Evolutionary conservation across 2,329 filamentous ascomycete species (phyloP), one percentile per base, ranked within the genome.

Genomic region (Daldinia sp.): DNA sequence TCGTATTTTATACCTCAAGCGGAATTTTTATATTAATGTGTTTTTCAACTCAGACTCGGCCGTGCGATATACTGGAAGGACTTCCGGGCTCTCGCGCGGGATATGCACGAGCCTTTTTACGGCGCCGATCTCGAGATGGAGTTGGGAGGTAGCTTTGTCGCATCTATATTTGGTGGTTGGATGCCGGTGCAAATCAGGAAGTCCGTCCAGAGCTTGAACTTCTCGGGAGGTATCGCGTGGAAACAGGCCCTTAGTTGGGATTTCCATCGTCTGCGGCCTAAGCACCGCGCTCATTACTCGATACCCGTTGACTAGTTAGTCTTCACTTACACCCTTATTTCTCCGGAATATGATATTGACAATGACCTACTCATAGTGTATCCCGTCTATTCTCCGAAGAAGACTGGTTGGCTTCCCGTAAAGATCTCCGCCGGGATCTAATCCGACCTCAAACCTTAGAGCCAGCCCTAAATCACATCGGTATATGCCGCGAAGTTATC

Each of bases 71-170:
- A 76, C 68, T 77, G 76, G 75, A 70, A 69, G 50, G 71, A 76
- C 45, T 64, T 68, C 8, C 71, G 73, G 2, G 69, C 73, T 5
- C 63, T 73, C 3, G 72, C 70, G 13, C 58, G 58, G 23, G 63
- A 67, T 19, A 51, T 75, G 37, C 68, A 68, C 1, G 75, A 77
- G 63, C 75, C 75, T 1, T 77, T 72, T 64, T 77, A 76, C 56
- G 75, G 75, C 6, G 71, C 64, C 2, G 75, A 77, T 39, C 66
- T 77, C 6, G 74, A 77, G 54, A 77, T 77, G 74, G 75, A 77
- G 52, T 70, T 77, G 6, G 74, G 75, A 21, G 73, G 76, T 51
- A 76, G 73, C 64, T 76, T 77, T 61, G 55, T 77, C n/a, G 71
- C 73, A 9, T 68, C 70, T n/a, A 64, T 76, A 1, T 77, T 77